Evolutionary conservation across 257 asterid genomes (phyloP).

Genomic region (Echium plantagineum): DNA sequence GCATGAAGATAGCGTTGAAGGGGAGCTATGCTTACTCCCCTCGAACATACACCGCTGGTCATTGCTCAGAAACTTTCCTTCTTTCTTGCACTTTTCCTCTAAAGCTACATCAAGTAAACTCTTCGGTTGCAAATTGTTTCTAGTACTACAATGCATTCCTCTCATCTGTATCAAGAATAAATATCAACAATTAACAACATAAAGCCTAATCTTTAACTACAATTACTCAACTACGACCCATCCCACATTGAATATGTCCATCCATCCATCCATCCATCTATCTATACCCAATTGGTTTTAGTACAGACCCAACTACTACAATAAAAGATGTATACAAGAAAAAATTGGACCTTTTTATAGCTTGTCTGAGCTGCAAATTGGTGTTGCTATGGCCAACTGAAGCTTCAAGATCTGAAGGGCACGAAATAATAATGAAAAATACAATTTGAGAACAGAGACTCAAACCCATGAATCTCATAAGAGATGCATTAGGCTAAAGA

Average conservation of each 20-base stretch:
- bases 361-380: constrained; percentile 10
- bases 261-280: no score
- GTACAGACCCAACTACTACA: no score
- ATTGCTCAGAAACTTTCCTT: constrained; percentile 24
- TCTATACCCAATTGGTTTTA: no score
- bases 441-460: neutral
- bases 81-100: constrained; percentile 22
- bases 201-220: neutral
- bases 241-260: no score
- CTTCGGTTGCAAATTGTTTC: constrained; percentile 21
- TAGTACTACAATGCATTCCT: constrained; percentile 30
- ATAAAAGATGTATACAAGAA: neutral
- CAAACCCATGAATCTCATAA: constrained; percentile 14
- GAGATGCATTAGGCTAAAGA: constrained; percentile 17
- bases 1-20: constrained; percentile 41
- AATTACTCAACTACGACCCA: no score
- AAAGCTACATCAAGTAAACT: constrained; percentile 19
- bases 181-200: neutral
- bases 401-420: constrained; percentile 10
- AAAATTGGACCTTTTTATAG: neutral
- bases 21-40: constrained; percentile 32
- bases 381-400: neutral
- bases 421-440: neutral
- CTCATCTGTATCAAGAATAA: constrained; percentile 15
- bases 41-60: constrained; percentile 51